phyloP scores from a whole-genome alignment of 306 rosid genomes.

The Lithocarpus polystachyus region DNA sequence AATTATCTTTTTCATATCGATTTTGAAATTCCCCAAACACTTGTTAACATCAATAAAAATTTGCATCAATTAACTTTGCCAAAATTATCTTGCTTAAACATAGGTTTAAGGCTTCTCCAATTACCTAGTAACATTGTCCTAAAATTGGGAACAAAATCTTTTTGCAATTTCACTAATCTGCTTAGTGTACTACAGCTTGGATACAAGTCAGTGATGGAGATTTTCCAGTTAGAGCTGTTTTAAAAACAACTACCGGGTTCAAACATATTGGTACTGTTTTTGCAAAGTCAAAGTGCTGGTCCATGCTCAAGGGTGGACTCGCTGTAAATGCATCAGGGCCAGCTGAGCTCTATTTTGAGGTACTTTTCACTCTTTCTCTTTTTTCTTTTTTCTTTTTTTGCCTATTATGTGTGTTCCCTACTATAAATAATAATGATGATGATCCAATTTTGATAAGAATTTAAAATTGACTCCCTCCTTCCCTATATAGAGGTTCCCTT shows the following conservation, averaged over 20 bases:
- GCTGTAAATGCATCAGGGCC: conserved; percentile 39
- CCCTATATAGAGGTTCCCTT: no score
- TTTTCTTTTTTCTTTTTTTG: neutral
- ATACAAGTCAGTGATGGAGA: conserved; percentile 47
- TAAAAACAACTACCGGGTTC: conserved; percentile 41
- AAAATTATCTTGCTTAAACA: neutral
- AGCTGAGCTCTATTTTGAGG: conserved; percentile 69
- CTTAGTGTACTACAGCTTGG: conserved; percentile 40
- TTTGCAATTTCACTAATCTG: neutral
- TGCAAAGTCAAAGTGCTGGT: conserved; percentile 68
- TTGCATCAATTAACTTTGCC: neutral
- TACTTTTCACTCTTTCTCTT: neutral
- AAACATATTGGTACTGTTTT: conserved; percentile 38
- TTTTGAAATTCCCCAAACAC: neutral
- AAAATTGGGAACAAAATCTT: neutral
- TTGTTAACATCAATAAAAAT: neutral
- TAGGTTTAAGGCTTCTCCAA: neutral
- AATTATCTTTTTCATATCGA: neutral
- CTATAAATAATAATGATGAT: no score
- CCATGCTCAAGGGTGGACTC: conserved; percentile 86
- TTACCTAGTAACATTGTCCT: no score
- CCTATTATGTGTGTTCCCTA: no score
- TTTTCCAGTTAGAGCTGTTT: conserved; percentile 39
- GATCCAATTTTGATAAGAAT: no score
- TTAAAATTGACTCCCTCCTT: no score